phyloP scores from a whole-genome alignment of 2,329 filamentous ascomycete genomes.

The Ceratocystiopsis sp. region DNA sequence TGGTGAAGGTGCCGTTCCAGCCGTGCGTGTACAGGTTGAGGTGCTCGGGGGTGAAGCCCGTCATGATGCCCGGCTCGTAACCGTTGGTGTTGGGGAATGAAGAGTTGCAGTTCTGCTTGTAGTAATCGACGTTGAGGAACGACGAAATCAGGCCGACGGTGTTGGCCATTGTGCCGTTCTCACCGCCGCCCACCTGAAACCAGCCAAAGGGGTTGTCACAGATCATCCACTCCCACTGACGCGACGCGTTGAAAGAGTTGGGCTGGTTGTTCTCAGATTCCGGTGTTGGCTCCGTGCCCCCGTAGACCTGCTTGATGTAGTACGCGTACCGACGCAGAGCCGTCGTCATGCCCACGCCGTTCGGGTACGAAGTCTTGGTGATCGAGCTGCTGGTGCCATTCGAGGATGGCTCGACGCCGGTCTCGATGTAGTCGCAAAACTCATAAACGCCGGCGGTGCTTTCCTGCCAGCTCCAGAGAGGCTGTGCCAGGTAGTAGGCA shows the following conservation, averaged over 20 bases:
- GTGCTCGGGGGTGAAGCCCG: conserved; percentile 19
- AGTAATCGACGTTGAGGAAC: conserved; percentile 18
- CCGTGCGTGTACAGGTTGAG: conserved; percentile 23
- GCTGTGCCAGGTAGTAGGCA: conserved; percentile 13
- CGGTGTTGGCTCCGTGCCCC: no score
- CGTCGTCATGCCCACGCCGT: conserved; percentile 30
- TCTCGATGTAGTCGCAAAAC: conserved; percentile 30
- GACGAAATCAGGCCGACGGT: conserved; percentile 14
- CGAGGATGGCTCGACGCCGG: background rate
- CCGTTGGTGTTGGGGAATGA: conserved; percentile 23
- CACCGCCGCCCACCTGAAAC: conserved; percentile 27
- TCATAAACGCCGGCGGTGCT: conserved; percentile 24
- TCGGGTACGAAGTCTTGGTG: conserved; percentile 19
- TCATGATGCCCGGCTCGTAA: conserved; percentile 14
- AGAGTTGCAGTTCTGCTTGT: conserved; percentile 27
- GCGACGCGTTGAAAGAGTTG: conserved; percentile 17
- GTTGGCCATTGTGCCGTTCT: conserved; percentile 17
- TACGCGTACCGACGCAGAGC: conserved; percentile 32
- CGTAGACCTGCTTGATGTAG: conserved; percentile 20
- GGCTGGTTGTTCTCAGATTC: no score
- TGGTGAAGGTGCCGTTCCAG: conserved; percentile 22
- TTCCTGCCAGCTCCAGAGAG: conserved; percentile 34
- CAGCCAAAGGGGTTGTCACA: conserved; percentile 26
- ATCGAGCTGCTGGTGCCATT: background rate
- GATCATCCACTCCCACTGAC: conserved; percentile 39